These are phyloP conservation scores for Penicillium cosmopolitanum DNA, from an alignment of 495 filamentous ascomycete genomes.

Conservation along the genomic window DNA sequence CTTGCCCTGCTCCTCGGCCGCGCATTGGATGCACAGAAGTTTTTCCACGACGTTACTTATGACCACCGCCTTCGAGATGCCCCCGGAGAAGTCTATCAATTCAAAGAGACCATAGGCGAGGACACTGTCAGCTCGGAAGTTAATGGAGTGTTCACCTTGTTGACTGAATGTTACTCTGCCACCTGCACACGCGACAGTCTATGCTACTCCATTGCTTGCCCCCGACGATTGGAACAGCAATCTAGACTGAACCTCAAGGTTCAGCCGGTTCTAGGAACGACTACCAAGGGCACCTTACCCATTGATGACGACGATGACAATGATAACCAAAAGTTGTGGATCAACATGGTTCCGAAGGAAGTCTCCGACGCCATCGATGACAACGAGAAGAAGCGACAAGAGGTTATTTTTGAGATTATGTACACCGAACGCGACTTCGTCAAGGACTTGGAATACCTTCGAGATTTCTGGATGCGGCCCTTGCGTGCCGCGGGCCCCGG, in stretches of 20 bases:
- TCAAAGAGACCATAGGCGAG: slow-evolving; percentile 89
- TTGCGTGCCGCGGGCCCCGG: slow-evolving; percentile 68
- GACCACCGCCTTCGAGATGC: slow-evolving; percentile 94
- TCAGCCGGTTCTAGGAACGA: slow-evolving; percentile 81
- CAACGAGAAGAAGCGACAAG: slow-evolving; percentile 94
- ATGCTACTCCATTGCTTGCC: slow-evolving; percentile 98
- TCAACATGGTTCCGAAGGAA: slow-evolving; percentile 96
- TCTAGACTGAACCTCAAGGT: slow-evolving; percentile 89
- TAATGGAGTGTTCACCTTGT: slow-evolving; percentile 93
- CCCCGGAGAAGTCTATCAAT: slow-evolving; percentile 90
- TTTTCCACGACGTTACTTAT: slow-evolving; percentile 99
- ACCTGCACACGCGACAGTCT: slow-evolving; percentile 93
- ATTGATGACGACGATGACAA: slow-evolving; percentile 74
- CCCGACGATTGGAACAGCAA: slow-evolving; percentile 91
- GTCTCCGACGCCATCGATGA: slow-evolving; percentile 86
- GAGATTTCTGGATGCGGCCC: slow-evolving; percentile 98
- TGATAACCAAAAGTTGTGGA: slow-evolving; percentile 99
- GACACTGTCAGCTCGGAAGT: slow-evolving; percentile 79
- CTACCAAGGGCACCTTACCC: slow-evolving; percentile 80
- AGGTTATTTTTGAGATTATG: slow-evolving; percentile 97
- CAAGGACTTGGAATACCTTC: slow-evolving; percentile 96
- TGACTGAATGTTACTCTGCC: slow-evolving; percentile 97
- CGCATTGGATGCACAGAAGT: slow-evolving; percentile 96
- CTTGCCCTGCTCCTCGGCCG: slow-evolving; percentile 91
- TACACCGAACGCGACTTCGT: slow-evolving; percentile 99